Evolutionary conservation across 164 flowering plant species (phyloP).

Genomic region (Piper longum): DNA sequence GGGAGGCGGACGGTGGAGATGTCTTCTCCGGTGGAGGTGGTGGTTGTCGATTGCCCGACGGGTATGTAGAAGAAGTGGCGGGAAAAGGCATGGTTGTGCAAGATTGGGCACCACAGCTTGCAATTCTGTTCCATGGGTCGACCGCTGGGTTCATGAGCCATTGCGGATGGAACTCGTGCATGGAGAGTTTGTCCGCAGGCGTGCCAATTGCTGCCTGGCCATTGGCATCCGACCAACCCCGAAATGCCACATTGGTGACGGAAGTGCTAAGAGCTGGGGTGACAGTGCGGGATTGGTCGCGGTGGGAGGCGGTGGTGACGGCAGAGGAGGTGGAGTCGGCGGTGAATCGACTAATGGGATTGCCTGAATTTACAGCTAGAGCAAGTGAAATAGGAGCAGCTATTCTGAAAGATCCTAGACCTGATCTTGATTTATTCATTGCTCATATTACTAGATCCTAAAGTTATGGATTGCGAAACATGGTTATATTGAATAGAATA

Average conservation of each 20-base stretch:
- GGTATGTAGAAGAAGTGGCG: conserved; percentile 28
- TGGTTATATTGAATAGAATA: too few relatives aligned
- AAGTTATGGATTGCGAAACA: too few relatives aligned
- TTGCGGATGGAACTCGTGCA: conserved; percentile 54
- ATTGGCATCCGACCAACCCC: conserved; percentile 69
- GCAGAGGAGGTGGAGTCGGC: not conserved
- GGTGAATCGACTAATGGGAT: conserved; percentile 9
- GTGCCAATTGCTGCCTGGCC: conserved; percentile 68
- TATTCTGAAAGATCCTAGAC: not conserved
- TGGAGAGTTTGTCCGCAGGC: conserved; percentile 39
- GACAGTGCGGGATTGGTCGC: conserved; percentile 28
- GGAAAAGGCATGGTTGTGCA: conserved; percentile 24
- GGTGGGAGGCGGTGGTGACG: conserved; percentile 6
- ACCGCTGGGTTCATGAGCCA: conserved; percentile 49
- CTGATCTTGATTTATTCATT: not conserved
- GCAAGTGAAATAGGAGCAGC: conserved; percentile 2
- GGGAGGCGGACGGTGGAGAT: conserved; percentile 45
- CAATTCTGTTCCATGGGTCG: conserved; percentile 28
- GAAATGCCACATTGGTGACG: conserved; percentile 31
- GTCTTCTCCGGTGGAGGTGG: conserved; percentile 1
- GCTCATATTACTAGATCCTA: too few relatives aligned
- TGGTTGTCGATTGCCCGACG: conserved; percentile 23
- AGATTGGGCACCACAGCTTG: conserved; percentile 49
- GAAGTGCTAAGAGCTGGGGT: conserved; percentile 31
- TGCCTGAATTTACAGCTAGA: not conserved